These are phyloP conservation scores for Phytophthora pisi DNA, from an alignment of 352 stramenopile species.

Conservation along the genomic window DNA sequence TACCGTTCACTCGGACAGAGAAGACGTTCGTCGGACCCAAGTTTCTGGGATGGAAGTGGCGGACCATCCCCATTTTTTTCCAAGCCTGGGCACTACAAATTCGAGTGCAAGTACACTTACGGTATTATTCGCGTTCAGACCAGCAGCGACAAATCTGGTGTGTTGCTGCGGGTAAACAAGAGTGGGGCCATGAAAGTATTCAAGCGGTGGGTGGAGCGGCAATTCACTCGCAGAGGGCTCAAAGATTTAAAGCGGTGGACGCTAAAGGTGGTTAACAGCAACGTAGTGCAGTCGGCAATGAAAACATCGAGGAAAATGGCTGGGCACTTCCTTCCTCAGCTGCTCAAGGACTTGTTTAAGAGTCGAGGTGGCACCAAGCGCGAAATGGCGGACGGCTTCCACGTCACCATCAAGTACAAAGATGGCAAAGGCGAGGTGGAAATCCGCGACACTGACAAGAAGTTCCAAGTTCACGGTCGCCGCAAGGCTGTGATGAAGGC, in stretches of 20 bases:
- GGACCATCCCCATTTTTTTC: not conserved
- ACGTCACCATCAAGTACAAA: not conserved
- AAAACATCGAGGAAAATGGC: too few species aligned
- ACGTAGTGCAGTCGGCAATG: too few species aligned
- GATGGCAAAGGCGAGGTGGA: not conserved
- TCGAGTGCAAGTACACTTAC: not conserved
- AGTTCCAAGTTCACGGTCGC: not conserved
- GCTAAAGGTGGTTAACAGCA: too few species aligned
- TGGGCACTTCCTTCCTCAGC: too few species aligned
- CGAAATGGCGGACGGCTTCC: not conserved
- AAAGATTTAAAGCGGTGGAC: not conserved
- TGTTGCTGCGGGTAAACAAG: not conserved
- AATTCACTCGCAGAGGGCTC: too few species aligned
- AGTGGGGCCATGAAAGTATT: too few species aligned
- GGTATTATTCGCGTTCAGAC: not conserved
- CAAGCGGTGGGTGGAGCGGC: too few species aligned
- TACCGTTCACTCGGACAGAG: not conserved
- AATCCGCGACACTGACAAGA: not conserved
- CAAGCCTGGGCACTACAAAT: not conserved
- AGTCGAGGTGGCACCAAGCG: not conserved
- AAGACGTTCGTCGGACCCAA: not conserved
- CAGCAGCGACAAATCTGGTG: not conserved
- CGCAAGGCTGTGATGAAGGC: conserved; percentile 3
- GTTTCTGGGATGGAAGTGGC: not conserved
- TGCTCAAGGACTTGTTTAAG: not conserved